These are phyloP conservation scores for Hymenoscyphus salicellus DNA, from an alignment of 2,329 filamentous ascomycete genomes.

Conservation along the genomic window DNA sequence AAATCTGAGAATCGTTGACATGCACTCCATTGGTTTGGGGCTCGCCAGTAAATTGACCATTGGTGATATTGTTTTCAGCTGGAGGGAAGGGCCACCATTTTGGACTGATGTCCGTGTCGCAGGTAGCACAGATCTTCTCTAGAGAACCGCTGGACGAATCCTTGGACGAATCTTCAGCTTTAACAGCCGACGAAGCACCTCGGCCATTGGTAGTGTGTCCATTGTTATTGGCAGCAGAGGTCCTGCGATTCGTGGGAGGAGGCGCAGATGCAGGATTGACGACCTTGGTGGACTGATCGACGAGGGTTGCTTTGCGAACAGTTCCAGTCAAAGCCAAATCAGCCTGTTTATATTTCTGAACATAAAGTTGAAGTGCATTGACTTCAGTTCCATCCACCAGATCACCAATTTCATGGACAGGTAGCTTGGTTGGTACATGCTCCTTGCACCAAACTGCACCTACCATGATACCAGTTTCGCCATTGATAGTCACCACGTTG, in stretches of 20 bases:
- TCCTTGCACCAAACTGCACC: conserved; percentile 90
- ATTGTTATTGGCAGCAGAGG: conserved; percentile 48
- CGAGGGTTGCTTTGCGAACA: conserved; percentile 78
- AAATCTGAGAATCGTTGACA: conserved; percentile 13
- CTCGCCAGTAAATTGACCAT: conserved; percentile 4
- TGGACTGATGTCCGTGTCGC: conserved; percentile 68
- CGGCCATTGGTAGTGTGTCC: conserved; percentile 23
- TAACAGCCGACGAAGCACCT: conserved; percentile 29
- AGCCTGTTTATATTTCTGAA: conserved; percentile 89
- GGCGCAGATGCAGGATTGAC: conserved; percentile 27
- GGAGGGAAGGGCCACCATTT: conserved; percentile 58
- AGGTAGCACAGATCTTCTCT: conserved; percentile 58
- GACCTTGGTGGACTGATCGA: conserved; percentile 40
- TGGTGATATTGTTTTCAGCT: conserved; percentile 5
- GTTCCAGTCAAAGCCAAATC: conserved; percentile 88
- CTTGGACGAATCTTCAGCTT: conserved; percentile 27
- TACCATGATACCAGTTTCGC: conserved; percentile 78
- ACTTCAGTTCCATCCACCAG: conserved; percentile 65
- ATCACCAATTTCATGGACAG: conserved; percentile 77
- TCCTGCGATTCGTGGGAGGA: conserved; percentile 47
- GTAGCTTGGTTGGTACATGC: conserved; percentile 69
- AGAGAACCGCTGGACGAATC: conserved; percentile 8
- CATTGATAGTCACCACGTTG: conserved; percentile 74
- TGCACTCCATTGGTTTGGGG: conserved; percentile 17
- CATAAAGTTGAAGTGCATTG: conserved; percentile 82